These are phyloP conservation scores for Rhizopogon vinicolor DNA, from an alignment of 768 basidiomycete species.

Conservation along the genomic window DNA sequence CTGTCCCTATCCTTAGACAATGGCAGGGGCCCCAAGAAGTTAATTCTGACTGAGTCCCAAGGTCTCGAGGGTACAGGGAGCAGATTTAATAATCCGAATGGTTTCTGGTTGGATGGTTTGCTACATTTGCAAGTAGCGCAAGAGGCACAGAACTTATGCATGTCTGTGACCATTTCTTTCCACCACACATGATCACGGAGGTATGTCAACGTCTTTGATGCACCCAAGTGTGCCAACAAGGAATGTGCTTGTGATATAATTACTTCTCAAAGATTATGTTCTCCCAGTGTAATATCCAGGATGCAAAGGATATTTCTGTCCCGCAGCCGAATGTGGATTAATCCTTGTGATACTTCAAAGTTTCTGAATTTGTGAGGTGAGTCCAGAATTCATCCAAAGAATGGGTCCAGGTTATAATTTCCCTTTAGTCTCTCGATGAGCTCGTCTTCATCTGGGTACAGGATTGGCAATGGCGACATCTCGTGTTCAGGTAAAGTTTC, in stretches of 20 bases:
- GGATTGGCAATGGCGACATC: no score
- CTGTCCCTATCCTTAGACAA: no score
- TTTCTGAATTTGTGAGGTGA: neutral
- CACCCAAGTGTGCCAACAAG: constrained; percentile 20
- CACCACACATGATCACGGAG: constrained; percentile 21
- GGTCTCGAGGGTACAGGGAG: no score
- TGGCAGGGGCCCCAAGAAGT: no score
- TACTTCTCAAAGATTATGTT: no score
- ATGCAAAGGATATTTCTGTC: no score
- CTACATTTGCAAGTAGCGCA: constrained; percentile 15
- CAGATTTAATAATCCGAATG: constrained; percentile 20
- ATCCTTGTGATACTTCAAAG: neutral
- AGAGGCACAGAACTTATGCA: constrained; percentile 14
- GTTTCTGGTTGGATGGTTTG: constrained; percentile 22
- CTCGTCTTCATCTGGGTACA: neutral
- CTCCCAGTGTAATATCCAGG: no score
- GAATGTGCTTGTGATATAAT: constrained; percentile 7
- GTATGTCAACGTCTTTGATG: constrained; percentile 18
- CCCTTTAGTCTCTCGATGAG: neutral
- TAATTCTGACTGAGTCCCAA: no score
- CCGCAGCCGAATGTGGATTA: no score
- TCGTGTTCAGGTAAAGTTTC: no score
- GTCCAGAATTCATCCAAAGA: neutral
- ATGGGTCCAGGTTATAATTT: neutral
- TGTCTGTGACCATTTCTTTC: constrained; percentile 17